Percentiles rank a stretch among this genome's conserved stretches.
Evolutionary conservation across 352 stramenopile genomes (phyloP).

Genomic region (Phytophthora uliginosa): DNA sequence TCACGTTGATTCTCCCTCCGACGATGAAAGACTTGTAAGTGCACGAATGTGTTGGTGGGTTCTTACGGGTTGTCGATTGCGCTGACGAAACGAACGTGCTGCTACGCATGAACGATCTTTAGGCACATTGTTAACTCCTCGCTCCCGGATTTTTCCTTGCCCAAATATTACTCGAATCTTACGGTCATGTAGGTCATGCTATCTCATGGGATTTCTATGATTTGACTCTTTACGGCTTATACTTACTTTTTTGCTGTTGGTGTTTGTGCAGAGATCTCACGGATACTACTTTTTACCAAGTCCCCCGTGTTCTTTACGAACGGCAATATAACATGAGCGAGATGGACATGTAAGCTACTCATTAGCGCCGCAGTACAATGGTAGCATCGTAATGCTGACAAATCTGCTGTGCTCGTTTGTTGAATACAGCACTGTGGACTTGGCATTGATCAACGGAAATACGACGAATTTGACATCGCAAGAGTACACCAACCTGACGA

Average conservation of each 20-base stretch:
- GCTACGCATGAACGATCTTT: not conserved
- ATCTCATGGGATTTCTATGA: too few species aligned
- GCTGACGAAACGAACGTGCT: too few species aligned
- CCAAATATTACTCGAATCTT: not conserved
- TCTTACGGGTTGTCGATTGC: too few species aligned
- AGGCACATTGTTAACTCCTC: constrained; percentile 3
- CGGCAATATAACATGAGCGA: constrained; percentile 21
- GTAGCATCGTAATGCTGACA: too few species aligned
- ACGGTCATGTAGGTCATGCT: constrained; percentile 5
- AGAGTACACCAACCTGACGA: not conserved
- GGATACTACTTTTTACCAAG: constrained; percentile 23
- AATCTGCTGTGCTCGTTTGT: not conserved
- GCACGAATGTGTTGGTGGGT: not conserved
- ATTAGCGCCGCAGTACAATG: too few species aligned
- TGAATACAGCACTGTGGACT: not conserved
- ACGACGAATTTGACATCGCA: not conserved
- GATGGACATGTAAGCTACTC: constrained; percentile 15
- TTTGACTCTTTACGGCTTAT: too few species aligned
- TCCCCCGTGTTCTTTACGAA: constrained; percentile 48
- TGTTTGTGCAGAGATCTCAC: constrained; percentile 29
- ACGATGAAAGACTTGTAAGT: not conserved
- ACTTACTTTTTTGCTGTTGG: not conserved
- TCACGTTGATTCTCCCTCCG: not conserved
- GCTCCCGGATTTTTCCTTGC: not conserved
- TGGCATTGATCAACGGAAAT: not conserved